Evolutionary conservation across 208 protist genomes (phyloP).

Genomic region (Acanthamoeba healyi): DNA sequence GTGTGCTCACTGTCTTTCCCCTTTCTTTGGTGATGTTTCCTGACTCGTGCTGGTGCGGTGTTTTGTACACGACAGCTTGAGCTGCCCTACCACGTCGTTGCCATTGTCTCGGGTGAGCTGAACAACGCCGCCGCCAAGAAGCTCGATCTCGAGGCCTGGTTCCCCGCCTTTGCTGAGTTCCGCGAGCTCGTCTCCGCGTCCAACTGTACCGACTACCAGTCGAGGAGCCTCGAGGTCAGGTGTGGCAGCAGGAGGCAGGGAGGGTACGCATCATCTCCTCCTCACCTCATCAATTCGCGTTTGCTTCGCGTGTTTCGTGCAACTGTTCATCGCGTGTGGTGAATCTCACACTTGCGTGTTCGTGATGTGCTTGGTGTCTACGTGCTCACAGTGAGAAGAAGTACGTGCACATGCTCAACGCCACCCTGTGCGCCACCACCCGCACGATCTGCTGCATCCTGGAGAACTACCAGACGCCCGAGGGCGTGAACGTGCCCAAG

Average conservation of each 20-base stretch:
- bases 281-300: not conserved
- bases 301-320: too few species aligned
- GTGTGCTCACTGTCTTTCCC: too few species aligned
- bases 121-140: slow-evolving; percentile 99
- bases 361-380: too few species aligned
- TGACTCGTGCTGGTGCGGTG: too few species aligned
- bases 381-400: slow-evolving; percentile 91
- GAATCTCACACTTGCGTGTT: too few species aligned
- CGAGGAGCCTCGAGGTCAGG: slow-evolving; percentile 91
- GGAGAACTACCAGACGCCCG: slow-evolving; percentile 96
- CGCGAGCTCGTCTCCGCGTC: slow-evolving; percentile 99
- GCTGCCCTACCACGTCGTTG: slow-evolving; percentile 94
- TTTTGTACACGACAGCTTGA: too few species aligned
- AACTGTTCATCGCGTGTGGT: too few species aligned
- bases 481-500: slow-evolving; percentile 91
- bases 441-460: slow-evolving; percentile 99
- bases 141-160: slow-evolving; percentile 99
- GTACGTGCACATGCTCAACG: slow-evolving; percentile 99
- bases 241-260: slow-evolving; percentile 85
- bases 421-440: slow-evolving; percentile 97
- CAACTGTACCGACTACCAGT: slow-evolving; percentile 99
- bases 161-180: slow-evolving; percentile 96
- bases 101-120: slow-evolving; percentile 96
- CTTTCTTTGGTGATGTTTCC: too few species aligned
- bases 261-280: too few species aligned